Evolutionary conservation across 768 basidiomycete species (phyloP), one percentile per base, ranked within the genome.

Genomic region (Tulasnella calospora): DNA sequence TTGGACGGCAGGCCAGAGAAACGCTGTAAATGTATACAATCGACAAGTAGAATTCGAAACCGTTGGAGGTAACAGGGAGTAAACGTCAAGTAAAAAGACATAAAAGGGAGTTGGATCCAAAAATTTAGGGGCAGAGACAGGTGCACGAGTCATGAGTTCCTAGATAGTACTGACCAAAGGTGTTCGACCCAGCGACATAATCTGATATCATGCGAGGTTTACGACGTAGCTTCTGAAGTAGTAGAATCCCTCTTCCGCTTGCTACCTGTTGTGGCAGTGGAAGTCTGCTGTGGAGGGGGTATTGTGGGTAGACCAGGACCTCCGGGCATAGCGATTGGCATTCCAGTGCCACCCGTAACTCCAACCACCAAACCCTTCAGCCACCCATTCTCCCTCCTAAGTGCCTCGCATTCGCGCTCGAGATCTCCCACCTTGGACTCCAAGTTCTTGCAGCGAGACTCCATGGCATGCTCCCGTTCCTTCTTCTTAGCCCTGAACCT

Each of bases 401-500:
- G 87, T 0, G 89, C 90, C 84, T 97, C 95, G 84, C 96, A 96
- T 84, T 97, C 95, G 83, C 92, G 89, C 86, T 98, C 96, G 19
- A 98, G 88, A 82, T 93, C 93, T 76, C 85, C 87, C 19, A 96
- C 94, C 74, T 91, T 89, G 0, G 86, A 86, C 83, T 95, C 93
- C 21, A 97, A 87, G 82, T 96, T 94, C 86, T 94, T 95, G 21
- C 93, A 90, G 82, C 90, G 91, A 61, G 87, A 88, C 85, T 97
- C 96, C 30, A 97, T 86, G 21, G 96, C 95, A 2, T 90, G 92
- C 85, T 98, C 96, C 19, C 96, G 88, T 85, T 96, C 94, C 87
- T 98, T 98, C 88, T 98, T 98, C 89, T 97, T 98, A 82, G 95
- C 85, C 79, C 95, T 89, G 88, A 98, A 98, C 10, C 95, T 92